Evolutionary conservation across 257 asterid species (phyloP).

Genomic region (Nicotiana sylvestris): DNA sequence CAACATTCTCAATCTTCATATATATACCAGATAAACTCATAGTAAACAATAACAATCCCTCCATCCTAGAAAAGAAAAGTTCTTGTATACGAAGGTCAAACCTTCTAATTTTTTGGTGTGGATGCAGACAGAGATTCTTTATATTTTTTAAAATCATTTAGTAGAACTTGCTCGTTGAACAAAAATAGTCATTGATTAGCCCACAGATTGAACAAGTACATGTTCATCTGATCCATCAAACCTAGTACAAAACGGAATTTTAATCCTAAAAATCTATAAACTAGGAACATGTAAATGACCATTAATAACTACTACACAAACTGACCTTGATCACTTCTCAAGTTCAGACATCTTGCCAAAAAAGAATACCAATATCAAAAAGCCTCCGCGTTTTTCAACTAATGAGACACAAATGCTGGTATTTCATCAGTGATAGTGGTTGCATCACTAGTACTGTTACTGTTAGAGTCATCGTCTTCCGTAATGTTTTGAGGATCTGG

Average conservation of each 20-base stretch:
- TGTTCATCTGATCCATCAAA: not conserved
- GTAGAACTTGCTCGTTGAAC: not conserved
- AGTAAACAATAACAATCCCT: not conserved
- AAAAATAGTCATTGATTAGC: not conserved
- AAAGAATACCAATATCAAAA: not conserved
- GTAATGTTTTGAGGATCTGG: conserved; percentile 20
- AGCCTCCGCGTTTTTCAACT: not conserved
- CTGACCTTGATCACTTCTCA: not conserved
- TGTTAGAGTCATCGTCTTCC: conserved; percentile 16
- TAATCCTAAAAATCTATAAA: not conserved
- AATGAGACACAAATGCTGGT: conserved; percentile 19
- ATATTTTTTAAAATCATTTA: not conserved
- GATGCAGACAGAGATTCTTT: not conserved
- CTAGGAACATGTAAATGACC: not conserved
- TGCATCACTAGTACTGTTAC: conserved; percentile 53
- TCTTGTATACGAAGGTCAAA: not conserved
- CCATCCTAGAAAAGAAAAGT: not conserved
- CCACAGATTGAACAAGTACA: not conserved
- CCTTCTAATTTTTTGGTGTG: not conserved
- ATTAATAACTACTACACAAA: not conserved
- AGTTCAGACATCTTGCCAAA: not conserved
- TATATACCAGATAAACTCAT: not conserved
- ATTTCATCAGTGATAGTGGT: conserved; percentile 48
- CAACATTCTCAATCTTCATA: not conserved
- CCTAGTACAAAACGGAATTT: not conserved